These are phyloP conservation scores for Scheffersomyces segobiensis DNA, from an alignment of 1,139 yeast species.

Conservation along the genomic window DNA sequence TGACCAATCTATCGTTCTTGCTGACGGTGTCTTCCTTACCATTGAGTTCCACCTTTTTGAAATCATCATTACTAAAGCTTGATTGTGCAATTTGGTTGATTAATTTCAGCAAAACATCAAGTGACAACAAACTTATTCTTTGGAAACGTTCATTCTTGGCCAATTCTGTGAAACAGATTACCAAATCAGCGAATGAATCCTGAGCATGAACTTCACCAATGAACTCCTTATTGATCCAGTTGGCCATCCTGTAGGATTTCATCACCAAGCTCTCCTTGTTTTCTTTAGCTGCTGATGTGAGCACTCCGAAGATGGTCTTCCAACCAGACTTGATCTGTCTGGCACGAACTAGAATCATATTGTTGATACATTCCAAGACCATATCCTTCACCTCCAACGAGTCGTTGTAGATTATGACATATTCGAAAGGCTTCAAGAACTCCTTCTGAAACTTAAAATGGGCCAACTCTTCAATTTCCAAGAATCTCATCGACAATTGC, in stretches of 20 bases:
- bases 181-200: slow-evolving; percentile 73
- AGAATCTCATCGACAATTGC: slow-evolving; percentile 88
- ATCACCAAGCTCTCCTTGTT: slow-evolving; percentile 58
- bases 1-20: slow-evolving; percentile 41
- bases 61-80: slow-evolving; percentile 23
- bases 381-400: slow-evolving; percentile 78
- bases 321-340: slow-evolving; percentile 86
- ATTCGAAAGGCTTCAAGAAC: slow-evolving; percentile 87
- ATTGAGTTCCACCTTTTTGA: slow-evolving; percentile 7
- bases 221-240: slow-evolving; percentile 61
- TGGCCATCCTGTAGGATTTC: slow-evolving; percentile 64
- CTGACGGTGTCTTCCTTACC: slow-evolving; percentile 11
- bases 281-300: slow-evolving; percentile 63
- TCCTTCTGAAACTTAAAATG: slow-evolving; percentile 96
- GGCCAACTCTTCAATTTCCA: slow-evolving; percentile 89
- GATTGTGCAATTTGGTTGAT: slow-evolving; percentile 58
- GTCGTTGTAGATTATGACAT: slow-evolving; percentile 67
- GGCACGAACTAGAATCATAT: slow-evolving; percentile 80
- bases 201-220: slow-evolving; percentile 66
- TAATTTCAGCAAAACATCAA: slow-evolving; percentile 70
- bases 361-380: slow-evolving; percentile 87
- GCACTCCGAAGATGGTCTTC: slow-evolving; percentile 83
- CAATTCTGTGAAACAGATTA: slow-evolving; percentile 74
- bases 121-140: slow-evolving; percentile 74
- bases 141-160: slow-evolving; percentile 86